Evolutionary conservation across 305 asterid species (phyloP).

Genomic region (Fraxinus xanthoxyloides): DNA sequence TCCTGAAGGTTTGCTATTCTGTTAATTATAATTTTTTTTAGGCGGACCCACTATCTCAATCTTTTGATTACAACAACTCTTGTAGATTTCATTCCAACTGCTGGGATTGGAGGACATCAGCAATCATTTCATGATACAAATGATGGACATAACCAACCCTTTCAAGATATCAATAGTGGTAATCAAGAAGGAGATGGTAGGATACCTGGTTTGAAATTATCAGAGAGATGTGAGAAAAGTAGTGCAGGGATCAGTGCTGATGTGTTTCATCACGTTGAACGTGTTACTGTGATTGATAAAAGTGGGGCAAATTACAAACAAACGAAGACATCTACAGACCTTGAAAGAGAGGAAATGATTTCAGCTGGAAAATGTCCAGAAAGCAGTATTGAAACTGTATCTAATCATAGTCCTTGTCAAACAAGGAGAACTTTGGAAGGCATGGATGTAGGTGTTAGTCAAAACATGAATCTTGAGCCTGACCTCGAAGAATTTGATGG

Average conservation of each 20-base stretch:
- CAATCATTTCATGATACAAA: constrained; percentile 19
- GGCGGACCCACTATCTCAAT: background rate
- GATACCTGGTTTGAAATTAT: constrained; percentile 14
- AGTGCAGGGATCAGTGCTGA: constrained; percentile 12
- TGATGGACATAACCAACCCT: constrained; percentile 23
- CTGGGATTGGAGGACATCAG: constrained; percentile 16
- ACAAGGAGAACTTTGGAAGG: constrained; percentile 13
- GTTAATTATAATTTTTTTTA: background rate
- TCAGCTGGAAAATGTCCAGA: constrained; percentile 23
- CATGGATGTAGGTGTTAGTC: constrained; percentile 19
- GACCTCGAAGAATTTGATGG: constrained; percentile 8
- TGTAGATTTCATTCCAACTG: constrained; percentile 23
- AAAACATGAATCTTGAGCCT: constrained; percentile 10
- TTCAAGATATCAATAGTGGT: constrained; percentile 22
- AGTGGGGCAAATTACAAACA: constrained; percentile 18
- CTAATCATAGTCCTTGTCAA: constrained; percentile 17
- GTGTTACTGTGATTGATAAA: constrained; percentile 23
- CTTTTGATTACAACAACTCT: constrained; percentile 27
- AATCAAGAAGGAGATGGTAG: constrained; percentile 22
- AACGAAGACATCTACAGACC: constrained; percentile 17
- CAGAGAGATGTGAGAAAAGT: constrained; percentile 21
- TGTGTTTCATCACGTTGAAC: constrained; percentile 22
- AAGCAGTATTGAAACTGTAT: constrained; percentile 22
- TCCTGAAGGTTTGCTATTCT: background rate
- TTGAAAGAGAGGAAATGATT: constrained; percentile 25